Conservation (phyloP, 2,329 filamentous ascomycete species). For the Berkeleyomyces rouxiae region DNA sequence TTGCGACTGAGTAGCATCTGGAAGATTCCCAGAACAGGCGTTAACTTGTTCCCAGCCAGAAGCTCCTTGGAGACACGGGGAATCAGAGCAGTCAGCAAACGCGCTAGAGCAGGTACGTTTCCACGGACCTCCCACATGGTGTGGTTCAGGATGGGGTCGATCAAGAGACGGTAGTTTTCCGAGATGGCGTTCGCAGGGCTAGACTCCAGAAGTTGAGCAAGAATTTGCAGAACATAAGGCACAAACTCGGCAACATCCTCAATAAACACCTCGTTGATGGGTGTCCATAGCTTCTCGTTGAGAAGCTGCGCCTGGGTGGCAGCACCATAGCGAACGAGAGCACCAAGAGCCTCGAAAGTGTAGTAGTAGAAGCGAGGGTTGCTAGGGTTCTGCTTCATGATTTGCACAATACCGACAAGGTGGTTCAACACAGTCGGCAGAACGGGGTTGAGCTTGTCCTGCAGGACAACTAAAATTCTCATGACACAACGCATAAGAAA, state of each 20-base stretch:
- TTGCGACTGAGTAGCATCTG: constrained; percentile 73
- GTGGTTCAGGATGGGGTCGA: constrained; percentile 65
- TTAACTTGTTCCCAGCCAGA: constrained; percentile 61
- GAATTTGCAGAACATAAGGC: constrained; percentile 90
- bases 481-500: constrained; percentile 98
- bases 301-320: constrained; percentile 51
- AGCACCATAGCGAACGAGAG: constrained; percentile 58
- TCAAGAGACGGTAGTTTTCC: constrained; percentile 61
- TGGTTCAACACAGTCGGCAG: constrained; percentile 67
- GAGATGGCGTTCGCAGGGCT: constrained; percentile 67
- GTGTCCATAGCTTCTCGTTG: constrained; percentile 64
- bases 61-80: constrained; percentile 60
- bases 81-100: constrained; percentile 70
- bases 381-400: constrained; percentile 88
- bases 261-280: constrained; percentile 64
- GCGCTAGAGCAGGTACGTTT: constrained; percentile 80
- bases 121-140: constrained; percentile 79
- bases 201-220: constrained; percentile 76
- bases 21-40: constrained; percentile 86
- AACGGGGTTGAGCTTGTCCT: constrained; percentile 59
- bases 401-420: constrained; percentile 73
- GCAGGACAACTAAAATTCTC: constrained; percentile 88
- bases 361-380: constrained; percentile 98
- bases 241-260: constrained; percentile 86
- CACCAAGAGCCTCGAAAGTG: constrained; percentile 87